These are phyloP conservation scores for Xylaria polymorpha DNA, from an alignment of 2,329 filamentous ascomycete genomes.

Conservation along the genomic window DNA sequence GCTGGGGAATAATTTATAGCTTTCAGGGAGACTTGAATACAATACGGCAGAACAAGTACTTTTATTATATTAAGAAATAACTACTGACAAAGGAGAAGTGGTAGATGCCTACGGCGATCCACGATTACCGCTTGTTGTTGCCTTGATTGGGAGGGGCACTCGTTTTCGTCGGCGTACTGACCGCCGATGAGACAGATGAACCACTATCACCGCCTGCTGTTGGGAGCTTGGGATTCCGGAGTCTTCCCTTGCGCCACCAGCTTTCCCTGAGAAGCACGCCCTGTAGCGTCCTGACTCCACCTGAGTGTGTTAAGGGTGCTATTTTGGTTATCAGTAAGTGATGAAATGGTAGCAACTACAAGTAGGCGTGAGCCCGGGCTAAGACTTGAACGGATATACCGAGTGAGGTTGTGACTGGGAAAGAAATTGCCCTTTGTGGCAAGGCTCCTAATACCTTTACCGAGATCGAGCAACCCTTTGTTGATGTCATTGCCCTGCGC, in stretches of 20 bases:
- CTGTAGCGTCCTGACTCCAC: conserved; percentile 17
- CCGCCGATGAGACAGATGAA: background rate
- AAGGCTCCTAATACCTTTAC: conserved; percentile 93
- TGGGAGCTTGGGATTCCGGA: background rate
- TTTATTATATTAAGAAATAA: background rate
- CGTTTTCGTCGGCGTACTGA: background rate
- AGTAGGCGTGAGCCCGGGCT: conserved; percentile 94
- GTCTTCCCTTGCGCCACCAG: background rate
- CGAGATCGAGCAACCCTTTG: conserved; percentile 86
- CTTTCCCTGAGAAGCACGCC: background rate
- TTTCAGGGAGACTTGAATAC: too few species aligned
- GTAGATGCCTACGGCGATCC: background rate
- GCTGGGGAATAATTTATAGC: background rate
- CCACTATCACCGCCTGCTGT: background rate
- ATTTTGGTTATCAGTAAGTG: conserved; percentile 82
- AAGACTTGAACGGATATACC: conserved; percentile 90
- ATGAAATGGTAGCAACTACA: conserved; percentile 98
- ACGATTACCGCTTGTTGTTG: background rate
- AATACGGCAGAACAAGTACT: background rate
- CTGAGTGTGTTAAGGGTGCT: conserved; percentile 40
- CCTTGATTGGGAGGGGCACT: background rate
- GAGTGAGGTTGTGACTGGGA: conserved; percentile 93
- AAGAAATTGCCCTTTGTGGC: conserved; percentile 86
- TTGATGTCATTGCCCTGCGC: conserved; percentile 95
- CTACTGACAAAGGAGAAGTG: background rate